Evolutionary conservation across 78 protist species (phyloP).

Genomic region (Anaeramoeba flamelloides): DNA sequence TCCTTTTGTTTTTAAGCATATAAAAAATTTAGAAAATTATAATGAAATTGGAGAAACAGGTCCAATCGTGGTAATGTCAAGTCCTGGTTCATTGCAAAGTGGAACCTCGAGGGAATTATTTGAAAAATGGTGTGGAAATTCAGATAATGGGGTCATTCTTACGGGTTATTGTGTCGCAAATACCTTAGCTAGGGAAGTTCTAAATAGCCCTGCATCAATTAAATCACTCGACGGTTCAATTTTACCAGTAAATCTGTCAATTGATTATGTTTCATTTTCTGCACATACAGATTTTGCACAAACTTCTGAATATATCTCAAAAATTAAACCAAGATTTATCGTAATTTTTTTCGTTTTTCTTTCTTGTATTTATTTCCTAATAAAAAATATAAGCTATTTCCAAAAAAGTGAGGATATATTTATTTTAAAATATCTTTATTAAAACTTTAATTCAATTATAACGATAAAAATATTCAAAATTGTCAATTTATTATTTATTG

Average conservation of each 20-base stretch:
- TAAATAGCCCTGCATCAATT: slow-evolving; percentile 15
- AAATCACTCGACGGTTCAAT: slow-evolving; percentile 12
- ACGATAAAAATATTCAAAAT: no score
- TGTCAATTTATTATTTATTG: no score
- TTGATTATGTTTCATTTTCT: slow-evolving; percentile 59
- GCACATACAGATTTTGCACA: slow-evolving; percentile 83
- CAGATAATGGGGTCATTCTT: slow-evolving; percentile 56
- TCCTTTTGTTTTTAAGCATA: slow-evolving; percentile 73
- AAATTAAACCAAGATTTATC: no score
- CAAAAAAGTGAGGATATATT: no score
- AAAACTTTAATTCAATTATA: no score
- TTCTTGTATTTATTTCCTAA: no score
- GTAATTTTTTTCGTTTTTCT: no score
- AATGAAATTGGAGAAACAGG: not conserved
- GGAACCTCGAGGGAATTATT: slow-evolving; percentile 71
- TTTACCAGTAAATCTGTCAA: slow-evolving; percentile 32
- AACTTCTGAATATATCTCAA: slow-evolving; percentile 55
- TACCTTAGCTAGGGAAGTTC: slow-evolving; percentile 55
- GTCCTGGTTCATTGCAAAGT: slow-evolving; percentile 67
- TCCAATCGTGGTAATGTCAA: slow-evolving; percentile 79
- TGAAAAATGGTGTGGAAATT: slow-evolving; percentile 61
- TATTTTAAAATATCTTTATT: no score
- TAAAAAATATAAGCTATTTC: no score
- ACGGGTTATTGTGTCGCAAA: slow-evolving; percentile 83
- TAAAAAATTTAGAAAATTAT: slow-evolving; percentile 26